Base-by-base conservation (phyloP, 2,329 filamentous ascomycete genomes). In the Ascochyta fabae region DNA sequence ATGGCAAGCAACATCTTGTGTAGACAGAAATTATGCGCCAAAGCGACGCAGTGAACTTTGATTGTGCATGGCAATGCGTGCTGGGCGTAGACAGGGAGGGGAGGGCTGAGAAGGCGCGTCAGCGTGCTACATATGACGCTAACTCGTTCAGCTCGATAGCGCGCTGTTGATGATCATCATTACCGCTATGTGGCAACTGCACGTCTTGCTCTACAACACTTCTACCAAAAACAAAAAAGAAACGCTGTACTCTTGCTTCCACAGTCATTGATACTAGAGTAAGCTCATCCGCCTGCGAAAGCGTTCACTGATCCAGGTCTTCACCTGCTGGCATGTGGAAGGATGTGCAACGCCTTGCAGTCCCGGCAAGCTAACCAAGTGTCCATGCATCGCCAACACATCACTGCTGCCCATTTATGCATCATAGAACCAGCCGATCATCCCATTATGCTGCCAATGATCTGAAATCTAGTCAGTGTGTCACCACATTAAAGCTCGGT, bases 331-430 rank as follows among this genome's bases (percentile, higher is more conserved):
- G 34, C n/a, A 16, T n/a, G n/a, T 36, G 15, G 34, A 16, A 36
- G 13, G 34, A 36, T 36, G 15, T 19, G 34, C 26, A 31, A 22
- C 13, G n/a, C n/a, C 29, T 41, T 38, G 42, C 48, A 46, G 7
- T 6, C 34, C 19, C 10, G 12, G 35, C 48, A 33, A 22, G 35
- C 48, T 52, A 46, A 36, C 34, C 33, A 39, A 8, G 39, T 46
- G 15, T 26, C 40, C 35, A 52, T 53, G 49, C 49, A 53, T 24
- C 35, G 49, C 49, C 49, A 53, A 41, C 49, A 27, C 49, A 53
- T 47, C 49, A n/a, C n/a, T 7, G 12, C 16, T 23, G 35, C 26
- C 36, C 16, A 10, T 10, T 33, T 9, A n/a, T 40, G 24, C 35
- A 12, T 4, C 9, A 8, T 3, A 6, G 5, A 38, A 19, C 16